Evolutionary conservation across 805 yeast species (phyloP), one percentile per base, ranked within the genome.

Genomic region (Metschnikowia dekortorum): DNA sequence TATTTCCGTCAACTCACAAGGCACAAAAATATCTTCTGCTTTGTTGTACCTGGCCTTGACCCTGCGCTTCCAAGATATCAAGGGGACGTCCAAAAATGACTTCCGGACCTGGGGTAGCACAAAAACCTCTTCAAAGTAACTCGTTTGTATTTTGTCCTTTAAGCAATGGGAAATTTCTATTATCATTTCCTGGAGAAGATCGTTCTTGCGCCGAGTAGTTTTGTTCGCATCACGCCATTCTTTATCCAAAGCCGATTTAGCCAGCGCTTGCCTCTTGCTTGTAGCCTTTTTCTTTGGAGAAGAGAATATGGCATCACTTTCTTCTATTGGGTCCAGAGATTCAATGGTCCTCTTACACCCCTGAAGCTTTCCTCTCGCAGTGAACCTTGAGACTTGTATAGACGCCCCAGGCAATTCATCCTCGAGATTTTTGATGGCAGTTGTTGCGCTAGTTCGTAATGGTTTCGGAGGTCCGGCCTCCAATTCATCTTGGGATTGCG

Each of bases 11-110:
- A 72, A 64, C 0, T 64, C 67, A 44, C 78, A 69, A 0, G 91
- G 91, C 8, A 79, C 71, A 55, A 82, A 85, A 0, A 76, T 58
- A 51, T 82, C 87, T 29, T 70, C 68, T 1, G 60, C 60, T 8
- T 66, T 54, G 57, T 81, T 78, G 62, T 83, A 85, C 0, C 60
- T 61, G 0, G 86, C 77, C 18, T 65, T 69, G 5, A 76, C 71
- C 14, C 66, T 67, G 39, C 91, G 66, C 44, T 74, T 69, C 79
- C 87, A 84, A 43, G 66, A 63, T 1, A 84, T 73, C 3, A 75
- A 48, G 0, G 85, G 85, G 2, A 70, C 48, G 13, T 64, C 62
- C 26, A 61, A 54, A 39, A 54, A 50, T 26, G 53, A 60, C 31
- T 56, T 62, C 46, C 65, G 54, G 44, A 64, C 51, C 32, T 61